These are phyloP conservation scores for Barnettozyma sucrosica DNA, from an alignment of 805 yeast genomes.

Conservation along the genomic window DNA sequence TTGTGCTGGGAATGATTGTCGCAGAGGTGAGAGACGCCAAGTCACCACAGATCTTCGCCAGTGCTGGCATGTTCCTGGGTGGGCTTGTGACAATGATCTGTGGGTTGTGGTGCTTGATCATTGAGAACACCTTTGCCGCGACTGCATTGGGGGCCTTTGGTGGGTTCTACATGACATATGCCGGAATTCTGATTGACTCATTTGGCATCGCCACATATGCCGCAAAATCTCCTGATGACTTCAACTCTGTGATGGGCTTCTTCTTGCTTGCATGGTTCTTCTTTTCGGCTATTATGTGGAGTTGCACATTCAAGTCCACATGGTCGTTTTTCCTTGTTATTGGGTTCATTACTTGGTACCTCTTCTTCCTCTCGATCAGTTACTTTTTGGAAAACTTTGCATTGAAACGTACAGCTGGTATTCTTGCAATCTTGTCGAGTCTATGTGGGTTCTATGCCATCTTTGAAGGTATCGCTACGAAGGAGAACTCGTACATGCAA, in stretches of 20 bases:
- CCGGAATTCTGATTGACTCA: conserved; percentile 38
- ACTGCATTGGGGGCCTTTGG: conserved; percentile 49
- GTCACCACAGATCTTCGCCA: conserved; percentile 38
- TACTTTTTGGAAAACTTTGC: conserved; percentile 3
- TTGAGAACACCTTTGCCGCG: conserved; percentile 52
- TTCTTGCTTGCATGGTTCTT: conserved; percentile 48
- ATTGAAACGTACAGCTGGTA: conserved; percentile 5
- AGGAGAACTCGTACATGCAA: conserved; percentile 8
- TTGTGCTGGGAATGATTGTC: conserved; percentile 41
- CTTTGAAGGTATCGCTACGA: conserved; percentile 9
- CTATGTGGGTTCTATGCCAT: conserved; percentile 7
- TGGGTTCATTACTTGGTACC: conserved; percentile 2
- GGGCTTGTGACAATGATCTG: conserved; percentile 45
- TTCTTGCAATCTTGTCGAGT: conserved; percentile 6
- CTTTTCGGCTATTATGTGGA: conserved; percentile 40
- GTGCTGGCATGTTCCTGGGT: conserved; percentile 43
- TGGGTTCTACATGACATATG: conserved; percentile 48
- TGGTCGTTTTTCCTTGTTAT: conserved; percentile 8
- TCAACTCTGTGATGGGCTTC: conserved; percentile 41
- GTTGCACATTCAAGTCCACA: conserved; percentile 37
- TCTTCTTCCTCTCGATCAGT: conserved; percentile 4
- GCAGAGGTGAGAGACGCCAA: conserved; percentile 42
- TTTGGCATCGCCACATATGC: conserved; percentile 39
- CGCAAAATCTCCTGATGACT: conserved; percentile 26
- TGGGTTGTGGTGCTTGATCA: conserved; percentile 45